Evolutionary conservation across 108 stramenopile genomes (phyloP).

Genomic region (Skeletonema grethae): DNA sequence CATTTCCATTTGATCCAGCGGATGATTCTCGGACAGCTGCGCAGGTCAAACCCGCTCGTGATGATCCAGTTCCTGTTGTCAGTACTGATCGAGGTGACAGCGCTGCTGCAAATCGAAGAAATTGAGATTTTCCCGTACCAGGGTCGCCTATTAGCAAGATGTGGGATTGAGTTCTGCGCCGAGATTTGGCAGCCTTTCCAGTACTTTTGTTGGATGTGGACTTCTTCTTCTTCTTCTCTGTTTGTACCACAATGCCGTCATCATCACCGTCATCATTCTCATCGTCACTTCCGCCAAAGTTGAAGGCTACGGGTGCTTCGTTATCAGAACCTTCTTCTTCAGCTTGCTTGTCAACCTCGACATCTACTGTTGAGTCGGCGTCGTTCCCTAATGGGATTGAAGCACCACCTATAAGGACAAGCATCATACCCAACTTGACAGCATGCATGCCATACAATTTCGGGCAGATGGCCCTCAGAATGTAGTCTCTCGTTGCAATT

Average conservation of each 20-base stretch:
- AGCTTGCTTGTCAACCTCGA: not conserved
- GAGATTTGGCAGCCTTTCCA: constrained; percentile 52
- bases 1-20: constrained; percentile 55
- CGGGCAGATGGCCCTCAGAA: constrained; percentile 93
- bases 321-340: constrained; percentile 7
- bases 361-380: constrained; percentile 7
- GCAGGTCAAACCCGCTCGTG: constrained; percentile 98
- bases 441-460: constrained; percentile 93
- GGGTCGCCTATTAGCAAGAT: constrained; percentile 91
- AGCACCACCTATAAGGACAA: constrained; percentile 95
- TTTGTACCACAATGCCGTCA: constrained; percentile 10
- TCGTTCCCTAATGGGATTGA: constrained; percentile 41
- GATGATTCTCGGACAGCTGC: constrained; percentile 92
- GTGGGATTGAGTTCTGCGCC: constrained; percentile 85
- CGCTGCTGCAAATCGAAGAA: constrained; percentile 93
- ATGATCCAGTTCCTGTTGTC: constrained; percentile 98
- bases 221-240: constrained; percentile 11
- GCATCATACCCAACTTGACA: constrained; percentile 93
- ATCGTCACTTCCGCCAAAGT: constrained; percentile 44
- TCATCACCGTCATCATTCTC: constrained; percentile 29
- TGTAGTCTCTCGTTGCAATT: constrained; percentile 89
- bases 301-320: constrained; percentile 55
- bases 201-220: constrained; percentile 9
- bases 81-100: constrained; percentile 90
- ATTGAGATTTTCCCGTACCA: constrained; percentile 88